Conservation (phyloP, 2,329 filamentous ascomycete species). For the Colletotrichum acutatum region DNA sequence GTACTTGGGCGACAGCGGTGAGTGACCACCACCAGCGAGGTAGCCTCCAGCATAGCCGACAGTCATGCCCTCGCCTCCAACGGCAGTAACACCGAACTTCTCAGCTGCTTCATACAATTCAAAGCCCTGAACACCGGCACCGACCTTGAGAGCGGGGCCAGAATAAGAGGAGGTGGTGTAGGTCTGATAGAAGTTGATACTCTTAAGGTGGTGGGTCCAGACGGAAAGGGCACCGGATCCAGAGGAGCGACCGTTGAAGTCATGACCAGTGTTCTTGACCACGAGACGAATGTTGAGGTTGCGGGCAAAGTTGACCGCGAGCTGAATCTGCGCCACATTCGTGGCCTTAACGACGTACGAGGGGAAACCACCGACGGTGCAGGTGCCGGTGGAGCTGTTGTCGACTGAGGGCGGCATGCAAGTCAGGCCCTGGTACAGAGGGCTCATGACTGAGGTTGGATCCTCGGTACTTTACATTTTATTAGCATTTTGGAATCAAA, state of each 20-base stretch:
- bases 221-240: constrained; percentile 49
- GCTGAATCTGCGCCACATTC: constrained; percentile 56
- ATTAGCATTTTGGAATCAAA: background rate
- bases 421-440: constrained; percentile 51
- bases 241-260: constrained; percentile 47
- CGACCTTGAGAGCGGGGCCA: constrained; percentile 63
- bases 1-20: constrained; percentile 59
- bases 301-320: constrained; percentile 58
- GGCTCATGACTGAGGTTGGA: constrained; percentile 53
- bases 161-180: constrained; percentile 53
- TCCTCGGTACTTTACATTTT: constrained; percentile 43
- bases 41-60: constrained; percentile 70
- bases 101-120: constrained; percentile 62
- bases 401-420: constrained; percentile 43
- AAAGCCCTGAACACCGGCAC: constrained; percentile 60
- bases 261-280: constrained; percentile 55
- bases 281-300: constrained; percentile 59
- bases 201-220: constrained; percentile 52
- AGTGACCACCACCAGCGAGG: constrained; percentile 69
- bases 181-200: constrained; percentile 46
- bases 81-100: constrained; percentile 55
- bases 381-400: constrained; percentile 41
- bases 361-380: constrained; percentile 54
- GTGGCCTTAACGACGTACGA: constrained; percentile 53
- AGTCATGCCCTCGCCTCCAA: constrained; percentile 64